Evolutionary conservation across 352 stramenopile species (phyloP), one percentile per base, ranked within the genome.

Genomic region (Globisporangium uncinulatum): DNA sequence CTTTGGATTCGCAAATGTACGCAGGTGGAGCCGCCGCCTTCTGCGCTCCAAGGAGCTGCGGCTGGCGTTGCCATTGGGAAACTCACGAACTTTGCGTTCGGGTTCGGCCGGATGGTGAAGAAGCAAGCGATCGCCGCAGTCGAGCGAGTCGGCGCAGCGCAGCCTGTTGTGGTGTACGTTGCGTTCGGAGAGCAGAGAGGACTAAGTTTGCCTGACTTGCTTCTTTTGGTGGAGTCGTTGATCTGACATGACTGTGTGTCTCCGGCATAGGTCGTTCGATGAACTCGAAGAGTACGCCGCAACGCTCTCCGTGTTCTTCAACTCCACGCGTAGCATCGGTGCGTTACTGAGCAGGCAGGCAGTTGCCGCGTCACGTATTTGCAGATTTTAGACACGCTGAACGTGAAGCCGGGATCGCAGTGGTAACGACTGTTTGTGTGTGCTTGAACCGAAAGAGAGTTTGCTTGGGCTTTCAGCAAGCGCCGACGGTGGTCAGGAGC

Each of bases 71-170:
- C 73, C 0, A 85, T 92, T 36, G 78, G 78, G 46, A 90, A 92
- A 49, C 62, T 93, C 32, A 92, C 81, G 10, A 89, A 86, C 56
- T 53, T 93, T n/a, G 83, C 83, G 0, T 84, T 85, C 56, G 83
- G 83, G 0, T 93, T 93, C 54, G 83, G 83, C 6, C 73, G 81
- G 17, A 91, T 91, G 78, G 78, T 93, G 45, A 91, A 91, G 62
- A 93, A 91, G 48, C 83, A 93, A 63, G 81, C 83, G 7, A 87
- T 91, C 46, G 81, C 83, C 32, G 83, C 79, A 8, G 83, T 93
- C 15, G 83, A 93, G 62, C 79, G 83, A 19, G 81, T 87, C 15
- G 81, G 78, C 17, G 76, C 81, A 32, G 78, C 79, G 0, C 78
- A 79, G 32, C 56, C 67, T n/a, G 54, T 83, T 19, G 62, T 69